Conservation (phyloP, 257 asterid genomes). For the Solanum bulbocastanum region DNA sequence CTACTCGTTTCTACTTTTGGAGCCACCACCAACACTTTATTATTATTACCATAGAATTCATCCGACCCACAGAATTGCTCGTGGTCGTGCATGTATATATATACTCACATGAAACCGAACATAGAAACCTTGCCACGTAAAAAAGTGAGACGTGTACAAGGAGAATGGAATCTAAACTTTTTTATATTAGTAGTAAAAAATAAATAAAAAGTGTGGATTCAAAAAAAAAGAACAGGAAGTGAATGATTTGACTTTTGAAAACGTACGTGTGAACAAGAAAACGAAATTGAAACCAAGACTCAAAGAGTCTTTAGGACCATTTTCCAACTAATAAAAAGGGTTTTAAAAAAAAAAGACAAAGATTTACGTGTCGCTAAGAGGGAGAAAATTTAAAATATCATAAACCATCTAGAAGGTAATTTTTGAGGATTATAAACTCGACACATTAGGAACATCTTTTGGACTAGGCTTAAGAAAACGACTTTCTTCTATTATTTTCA, state of each 20-base stretch:
- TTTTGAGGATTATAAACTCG: neutral
- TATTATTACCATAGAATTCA: neutral
- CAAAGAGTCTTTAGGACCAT: neutral
- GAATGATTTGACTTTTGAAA: neutral
- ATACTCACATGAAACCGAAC: neutral
- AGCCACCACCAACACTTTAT: neutral
- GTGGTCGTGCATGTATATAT: neutral
- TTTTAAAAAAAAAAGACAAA: neutral
- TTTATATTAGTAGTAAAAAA: neutral
- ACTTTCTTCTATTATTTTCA: no score
- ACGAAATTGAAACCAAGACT: neutral
- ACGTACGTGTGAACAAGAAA: neutral
- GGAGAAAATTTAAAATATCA: neutral
- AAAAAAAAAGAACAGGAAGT: neutral
- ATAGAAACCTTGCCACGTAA: neutral
- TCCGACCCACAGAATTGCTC: neutral
- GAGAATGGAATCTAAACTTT: neutral
- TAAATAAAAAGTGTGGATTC: neutral
- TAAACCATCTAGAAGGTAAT: neutral
- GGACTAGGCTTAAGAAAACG: neutral
- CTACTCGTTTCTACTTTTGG: neutral
- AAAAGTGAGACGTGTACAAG: neutral
- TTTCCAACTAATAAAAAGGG: neutral
- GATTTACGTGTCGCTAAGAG: constrained; percentile 5
- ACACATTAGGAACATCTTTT: constrained; percentile 5